phyloP scores from a whole-genome alignment of 139 green algal genomes.

The Auxenochlorella pyrenoidosa region DNA sequence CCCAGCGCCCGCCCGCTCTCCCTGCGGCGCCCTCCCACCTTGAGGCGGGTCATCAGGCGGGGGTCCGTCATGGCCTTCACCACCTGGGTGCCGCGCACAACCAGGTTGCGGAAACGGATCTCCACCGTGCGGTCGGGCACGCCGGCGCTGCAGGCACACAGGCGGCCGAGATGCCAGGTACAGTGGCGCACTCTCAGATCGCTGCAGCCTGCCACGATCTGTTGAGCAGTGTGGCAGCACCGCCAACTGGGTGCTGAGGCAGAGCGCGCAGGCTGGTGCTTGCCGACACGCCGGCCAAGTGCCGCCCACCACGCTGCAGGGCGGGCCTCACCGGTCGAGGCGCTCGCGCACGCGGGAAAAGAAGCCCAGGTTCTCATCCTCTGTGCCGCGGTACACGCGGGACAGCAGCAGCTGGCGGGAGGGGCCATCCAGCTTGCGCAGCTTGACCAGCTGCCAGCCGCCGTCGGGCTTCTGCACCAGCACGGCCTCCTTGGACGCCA shows the following conservation, averaged over 20 bases:
- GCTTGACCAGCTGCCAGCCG: neutral
- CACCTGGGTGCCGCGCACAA: neutral
- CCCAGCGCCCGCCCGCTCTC: too few species aligned
- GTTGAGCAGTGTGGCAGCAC: neutral
- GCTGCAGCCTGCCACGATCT: too few species aligned
- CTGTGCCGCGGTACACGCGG: neutral
- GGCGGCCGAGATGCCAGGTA: too few species aligned
- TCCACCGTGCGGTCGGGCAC: neutral
- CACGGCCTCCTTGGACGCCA: neutral
- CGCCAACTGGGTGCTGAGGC: neutral
- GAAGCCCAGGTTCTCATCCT: slow-evolving; percentile 13
- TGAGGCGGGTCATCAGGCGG: neutral
- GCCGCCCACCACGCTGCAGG: neutral
- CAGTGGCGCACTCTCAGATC: too few species aligned
- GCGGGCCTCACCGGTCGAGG: neutral
- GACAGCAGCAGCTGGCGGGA: neutral
- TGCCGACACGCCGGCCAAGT: neutral
- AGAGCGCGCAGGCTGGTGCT: neutral
- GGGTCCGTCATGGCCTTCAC: neutral
- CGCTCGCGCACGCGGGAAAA: slow-evolving; percentile 13
- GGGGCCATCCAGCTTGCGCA: neutral
- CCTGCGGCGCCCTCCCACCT: neutral
- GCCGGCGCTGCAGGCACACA: neutral
- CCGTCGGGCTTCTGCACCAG: neutral
- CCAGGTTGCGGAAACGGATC: slow-evolving; percentile 20